Evolutionary conservation across 345 rosid genomes (phyloP), one percentile per base, ranked within the genome.

Genomic region (Lenwebbia sp.): DNA sequence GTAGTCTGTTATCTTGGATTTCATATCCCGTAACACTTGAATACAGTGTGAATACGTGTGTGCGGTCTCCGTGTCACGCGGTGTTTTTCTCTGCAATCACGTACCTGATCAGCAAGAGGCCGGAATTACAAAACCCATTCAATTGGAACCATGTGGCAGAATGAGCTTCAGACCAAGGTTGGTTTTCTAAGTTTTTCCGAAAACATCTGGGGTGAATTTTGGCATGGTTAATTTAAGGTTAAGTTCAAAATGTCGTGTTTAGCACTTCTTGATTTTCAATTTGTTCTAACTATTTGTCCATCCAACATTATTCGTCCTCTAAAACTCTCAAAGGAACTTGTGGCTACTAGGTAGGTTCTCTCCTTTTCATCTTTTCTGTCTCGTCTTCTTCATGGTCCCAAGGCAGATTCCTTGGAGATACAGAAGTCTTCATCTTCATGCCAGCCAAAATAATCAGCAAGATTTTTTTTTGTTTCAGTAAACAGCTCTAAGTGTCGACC

Each of bases 31-130:
- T 58, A 26, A 11, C 30, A 26, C 30, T 57, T 5, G 30, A 26
- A 26, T 26, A 2, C 13, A 2, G 2, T 2, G 65, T 26, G 2
- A 0, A 12, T 3, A 5, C 0, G 13, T 13, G 3, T 5, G 30
- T 57, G 15, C 3, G 13, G 60, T 57, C 65, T 57, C 30, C 30
- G 5, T 56, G 12, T 56, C 60, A 10, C n/a, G n/a, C n/a, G n/a
- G n/a, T n/a, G n/a, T n/a, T n/a, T n/a, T n/a, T n/a, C n/a, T n/a
- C n/a, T n/a, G n/a, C n/a, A n/a, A n/a, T n/a, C n/a, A n/a, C n/a
- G n/a, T n/a, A n/a, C n/a, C n/a, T n/a, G n/a, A n/a, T n/a, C n/a
- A n/a, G n/a, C n/a, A n/a, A n/a, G n/a, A n/a, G n/a, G n/a, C n/a
- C n/a, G n/a, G n/a, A n/a, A n/a, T n/a, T n/a, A n/a, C n/a, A n/a